These are phyloP conservation scores for Metarhizium sp. DNA, from an alignment of 2,329 filamentous ascomycete genomes.

Conservation along the genomic window DNA sequence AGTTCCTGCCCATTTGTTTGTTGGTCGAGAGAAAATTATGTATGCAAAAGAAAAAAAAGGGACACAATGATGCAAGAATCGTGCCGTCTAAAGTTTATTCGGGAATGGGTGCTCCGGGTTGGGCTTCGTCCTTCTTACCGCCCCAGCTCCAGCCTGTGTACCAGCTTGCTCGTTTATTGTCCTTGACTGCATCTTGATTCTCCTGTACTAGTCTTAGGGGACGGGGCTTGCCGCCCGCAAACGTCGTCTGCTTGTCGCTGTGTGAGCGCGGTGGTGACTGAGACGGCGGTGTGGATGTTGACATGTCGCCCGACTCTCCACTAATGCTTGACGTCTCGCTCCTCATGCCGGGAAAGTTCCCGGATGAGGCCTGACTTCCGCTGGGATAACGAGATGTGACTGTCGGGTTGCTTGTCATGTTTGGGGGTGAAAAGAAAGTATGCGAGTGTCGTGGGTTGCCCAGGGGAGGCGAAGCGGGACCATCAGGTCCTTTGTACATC, in stretches of 20 bases:
- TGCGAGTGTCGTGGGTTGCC: slow-evolving; percentile 50
- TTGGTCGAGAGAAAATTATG: background rate
- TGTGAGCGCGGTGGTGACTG: slow-evolving; percentile 45
- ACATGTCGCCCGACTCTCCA: slow-evolving; percentile 52
- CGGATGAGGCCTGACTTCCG: slow-evolving; percentile 37
- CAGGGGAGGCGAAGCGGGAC: slow-evolving; percentile 50
- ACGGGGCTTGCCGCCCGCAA: slow-evolving; percentile 62
- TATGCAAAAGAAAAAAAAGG: background rate
- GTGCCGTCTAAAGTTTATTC: slow-evolving; percentile 16
- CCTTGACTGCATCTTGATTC: slow-evolving; percentile 42
- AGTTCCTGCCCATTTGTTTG: background rate
- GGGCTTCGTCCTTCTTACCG: slow-evolving; percentile 38
- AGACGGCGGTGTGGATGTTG: slow-evolving; percentile 32
- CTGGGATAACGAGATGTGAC: slow-evolving; percentile 43
- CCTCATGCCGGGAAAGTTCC: slow-evolving; percentile 65
- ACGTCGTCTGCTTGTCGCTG: slow-evolving; percentile 47
- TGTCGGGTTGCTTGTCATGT: slow-evolving; percentile 39
- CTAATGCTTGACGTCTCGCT: slow-evolving; percentile 56
- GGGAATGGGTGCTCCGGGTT: slow-evolving; percentile 16
- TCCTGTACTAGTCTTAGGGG: slow-evolving; percentile 84
- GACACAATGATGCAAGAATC: background rate
- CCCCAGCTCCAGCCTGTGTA: slow-evolving; percentile 47
- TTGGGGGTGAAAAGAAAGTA: slow-evolving; percentile 51
- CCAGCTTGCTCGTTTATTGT: slow-evolving; percentile 55
- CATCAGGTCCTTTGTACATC: slow-evolving; percentile 73